Evolutionary conservation across 2,329 filamentous ascomycete genomes (phyloP).

Genomic region (Fusarium drepaniforme): DNA sequence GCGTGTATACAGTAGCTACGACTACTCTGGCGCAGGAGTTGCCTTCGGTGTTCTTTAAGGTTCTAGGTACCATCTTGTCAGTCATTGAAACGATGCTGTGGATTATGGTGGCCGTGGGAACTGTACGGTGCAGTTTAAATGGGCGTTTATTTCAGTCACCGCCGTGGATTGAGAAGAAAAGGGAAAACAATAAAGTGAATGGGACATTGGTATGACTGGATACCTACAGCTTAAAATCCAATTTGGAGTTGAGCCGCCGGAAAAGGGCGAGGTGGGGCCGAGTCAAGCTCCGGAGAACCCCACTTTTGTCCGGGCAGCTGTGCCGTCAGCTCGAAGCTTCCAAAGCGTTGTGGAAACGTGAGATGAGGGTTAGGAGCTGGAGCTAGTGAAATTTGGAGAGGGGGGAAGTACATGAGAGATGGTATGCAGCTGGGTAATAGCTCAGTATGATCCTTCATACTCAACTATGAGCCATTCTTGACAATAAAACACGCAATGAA

Average conservation of each 20-base stretch:
- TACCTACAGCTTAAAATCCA: background rate
- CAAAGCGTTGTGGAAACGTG: background rate
- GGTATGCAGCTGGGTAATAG: background rate
- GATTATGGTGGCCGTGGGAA: conserved; percentile 29
- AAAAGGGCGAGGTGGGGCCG: background rate
- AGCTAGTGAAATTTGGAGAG: background rate
- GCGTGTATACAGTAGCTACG: conserved; percentile 49
- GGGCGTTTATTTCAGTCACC: conserved; percentile 22
- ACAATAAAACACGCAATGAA: background rate
- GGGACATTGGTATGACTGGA: conserved; percentile 5
- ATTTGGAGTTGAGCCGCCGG: background rate
- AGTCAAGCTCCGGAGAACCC: background rate
- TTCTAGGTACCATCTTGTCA: conserved; percentile 42
- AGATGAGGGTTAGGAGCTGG: background rate
- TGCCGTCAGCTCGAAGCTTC: background rate
- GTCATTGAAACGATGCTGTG: conserved; percentile 32
- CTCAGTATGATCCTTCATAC: background rate
- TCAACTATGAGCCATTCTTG: background rate
- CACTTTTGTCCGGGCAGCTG: background rate
- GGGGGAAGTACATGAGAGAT: background rate
- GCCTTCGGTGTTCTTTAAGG: conserved; percentile 47
- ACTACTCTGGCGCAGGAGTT: conserved; percentile 47
- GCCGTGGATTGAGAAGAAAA: conserved; percentile 11
- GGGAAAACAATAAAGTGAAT: background rate
- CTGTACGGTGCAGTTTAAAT: conserved; percentile 13